Base-by-base conservation (phyloP, 1,284 basidiomycete genomes). In the Tilletiopsis washingtonensis region DNA sequence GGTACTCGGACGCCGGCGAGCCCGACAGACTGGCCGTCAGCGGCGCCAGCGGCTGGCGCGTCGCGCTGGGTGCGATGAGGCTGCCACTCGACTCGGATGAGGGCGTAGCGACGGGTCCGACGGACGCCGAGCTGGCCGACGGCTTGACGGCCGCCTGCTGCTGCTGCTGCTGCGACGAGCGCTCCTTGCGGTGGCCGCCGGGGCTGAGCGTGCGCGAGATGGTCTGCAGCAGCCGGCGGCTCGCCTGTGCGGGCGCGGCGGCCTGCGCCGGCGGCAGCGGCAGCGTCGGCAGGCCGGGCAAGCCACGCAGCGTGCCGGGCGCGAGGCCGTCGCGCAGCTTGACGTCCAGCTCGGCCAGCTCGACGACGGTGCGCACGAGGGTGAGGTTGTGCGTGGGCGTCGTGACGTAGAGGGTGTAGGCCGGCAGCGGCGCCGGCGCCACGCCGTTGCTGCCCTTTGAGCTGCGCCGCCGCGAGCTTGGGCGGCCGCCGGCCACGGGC, bases 351-450 rank as follows among this genome's bases (percentile, higher is more conserved):
- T 88, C 85, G 36, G 82, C 76, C 43, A 89, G 79, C 70, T 90
- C 87, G 61, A 78, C 77, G 39, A 80, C 80, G 49, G 82, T 82
- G 54, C 87, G 82, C 15, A 84, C 86, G 53, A 90, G 81, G 37
- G 87, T 90, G 51, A 89, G 78, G 76, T 89, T 87, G 77, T 89
- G 87, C 24, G 85, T 90, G 25, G 86, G 84, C 14, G 86, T 87
- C 85, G 75, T 37, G 49, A 67, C 55, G 55, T 56, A 67, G 53
- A 64, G 67, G 60, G 65, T 59, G 52, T 73, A 69, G 38, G 70
- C 75, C 55, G 75, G 55, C 45, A 46, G 59, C 47, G 53, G 56
- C 25, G 57, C 51, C 48, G 55, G 46, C 23, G 58, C 56, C 47
- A 54, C 55, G n/a, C n/a, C n/a, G 40, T 52, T 51, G 41, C 52